Conservation (phyloP, 1,139 yeast genomes). For the Trichomonascaceae sp. region DNA sequence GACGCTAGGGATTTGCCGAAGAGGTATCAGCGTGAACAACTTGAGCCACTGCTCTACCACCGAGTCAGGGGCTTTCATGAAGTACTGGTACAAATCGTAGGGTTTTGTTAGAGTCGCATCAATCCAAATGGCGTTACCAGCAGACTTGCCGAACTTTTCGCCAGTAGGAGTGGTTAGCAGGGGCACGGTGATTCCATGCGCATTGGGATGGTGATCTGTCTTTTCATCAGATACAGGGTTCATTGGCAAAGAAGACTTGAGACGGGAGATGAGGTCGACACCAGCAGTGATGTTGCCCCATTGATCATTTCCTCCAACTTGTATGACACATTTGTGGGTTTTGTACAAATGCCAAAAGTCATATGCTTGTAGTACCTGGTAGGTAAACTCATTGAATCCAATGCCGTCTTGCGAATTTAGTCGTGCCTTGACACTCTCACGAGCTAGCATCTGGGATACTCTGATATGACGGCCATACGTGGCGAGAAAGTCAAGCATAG, state of each 20-base stretch:
- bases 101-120: constrained; percentile 62
- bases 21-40: constrained; percentile 68
- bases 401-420: constrained; percentile 58
- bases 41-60: constrained; percentile 58
- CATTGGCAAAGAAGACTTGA: constrained; percentile 22
- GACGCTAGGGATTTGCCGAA: constrained; percentile 40
- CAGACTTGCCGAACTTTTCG: constrained; percentile 91
- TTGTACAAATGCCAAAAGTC: constrained; percentile 79
- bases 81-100: constrained; percentile 74
- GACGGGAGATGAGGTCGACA: constrained; percentile 65
- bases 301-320: constrained; percentile 95
- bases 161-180: constrained; percentile 80
- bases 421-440: constrained; percentile 77
- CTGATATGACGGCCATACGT: constrained; percentile 70
- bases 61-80: constrained; percentile 67
- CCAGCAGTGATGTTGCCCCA: constrained; percentile 99
- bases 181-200: constrained; percentile 83
- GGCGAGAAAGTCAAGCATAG: constrained; percentile 65
- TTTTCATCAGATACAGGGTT: constrained; percentile 4
- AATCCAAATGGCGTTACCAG: constrained; percentile 91
- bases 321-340: constrained; percentile 48
- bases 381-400: constrained; percentile 88
- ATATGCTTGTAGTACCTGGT: constrained; percentile 85
- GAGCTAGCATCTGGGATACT: constrained; percentile 72
- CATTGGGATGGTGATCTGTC: constrained; percentile 13